These are phyloP conservation scores for Oryza punctata DNA, from an alignment of 176 grass and related monocot genomes.

Conservation along the genomic window DNA sequence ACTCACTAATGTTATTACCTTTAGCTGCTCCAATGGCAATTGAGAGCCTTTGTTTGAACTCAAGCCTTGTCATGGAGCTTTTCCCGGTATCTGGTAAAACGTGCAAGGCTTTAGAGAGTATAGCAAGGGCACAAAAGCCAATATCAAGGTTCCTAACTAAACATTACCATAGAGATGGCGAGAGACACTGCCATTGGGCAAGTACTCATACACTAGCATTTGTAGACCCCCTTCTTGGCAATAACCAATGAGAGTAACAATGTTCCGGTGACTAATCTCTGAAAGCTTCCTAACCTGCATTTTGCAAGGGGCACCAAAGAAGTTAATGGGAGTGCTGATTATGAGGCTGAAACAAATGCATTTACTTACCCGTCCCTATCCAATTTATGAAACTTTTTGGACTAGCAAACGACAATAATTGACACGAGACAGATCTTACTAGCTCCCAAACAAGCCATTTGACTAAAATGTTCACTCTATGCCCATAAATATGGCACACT, in stretches of 20 bases:
- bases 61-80: slow-evolving; percentile 62
- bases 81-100: slow-evolving; percentile 54
- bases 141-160: not conserved
- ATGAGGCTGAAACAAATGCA: slow-evolving; percentile 26
- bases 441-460: slow-evolving; percentile 21
- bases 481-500: slow-evolving; percentile 35
- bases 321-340: slow-evolving; percentile 15
- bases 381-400: slow-evolving; percentile 27
- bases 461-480: slow-evolving; percentile 10
- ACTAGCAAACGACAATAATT: slow-evolving; percentile 20
- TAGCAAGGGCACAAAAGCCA: slow-evolving; percentile 6
- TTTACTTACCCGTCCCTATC: slow-evolving; percentile 40
- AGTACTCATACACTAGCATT: slow-evolving; percentile 92
- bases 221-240: slow-evolving; percentile 92
- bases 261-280: slow-evolving; percentile 78
- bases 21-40: slow-evolving; percentile 95
- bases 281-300: slow-evolving; percentile 71
- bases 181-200: slow-evolving; percentile 88
- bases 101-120: slow-evolving; percentile 28
- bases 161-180: slow-evolving; percentile 86
- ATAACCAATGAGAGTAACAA: slow-evolving; percentile 90
- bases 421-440: slow-evolving; percentile 35
- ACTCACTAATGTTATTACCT: slow-evolving; percentile 49
- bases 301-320: slow-evolving; percentile 10
- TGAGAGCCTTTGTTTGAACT: slow-evolving; percentile 94